Conservation (phyloP, 371 early-diverging fungal species). For the Nosema muscidifuracis region DNA sequence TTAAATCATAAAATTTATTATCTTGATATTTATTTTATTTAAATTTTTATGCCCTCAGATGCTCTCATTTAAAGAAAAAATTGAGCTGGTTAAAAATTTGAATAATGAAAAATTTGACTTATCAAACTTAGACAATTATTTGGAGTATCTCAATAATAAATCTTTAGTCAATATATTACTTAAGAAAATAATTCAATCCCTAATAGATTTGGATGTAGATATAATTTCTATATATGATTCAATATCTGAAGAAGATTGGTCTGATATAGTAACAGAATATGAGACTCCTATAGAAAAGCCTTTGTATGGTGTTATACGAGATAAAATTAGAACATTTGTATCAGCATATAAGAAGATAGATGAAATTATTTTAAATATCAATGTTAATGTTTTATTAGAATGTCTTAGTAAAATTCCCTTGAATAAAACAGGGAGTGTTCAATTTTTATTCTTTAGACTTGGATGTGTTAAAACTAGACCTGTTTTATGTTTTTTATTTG, state of each 20-base stretch:
- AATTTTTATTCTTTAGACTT: constrained; percentile 28
- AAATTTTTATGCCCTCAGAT: constrained; percentile 4
- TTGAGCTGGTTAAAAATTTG: neutral
- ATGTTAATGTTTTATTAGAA: constrained; percentile 13
- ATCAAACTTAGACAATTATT: constrained; percentile 4
- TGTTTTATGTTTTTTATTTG: constrained; percentile 27
- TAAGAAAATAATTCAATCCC: constrained; percentile 11
- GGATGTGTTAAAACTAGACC: neutral
- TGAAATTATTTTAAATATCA: constrained; percentile 8
- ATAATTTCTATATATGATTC: constrained; percentile 26
- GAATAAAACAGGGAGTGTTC: constrained; percentile 10
- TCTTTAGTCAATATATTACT: neutral
- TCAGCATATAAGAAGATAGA: constrained; percentile 14
- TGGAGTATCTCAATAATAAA: constrained; percentile 1
- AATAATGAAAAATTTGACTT: constrained; percentile 1
- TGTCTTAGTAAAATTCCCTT: constrained; percentile 1
- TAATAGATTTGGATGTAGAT: constrained; percentile 29
- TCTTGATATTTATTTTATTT: neutral
- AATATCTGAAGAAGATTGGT: constrained; percentile 30
- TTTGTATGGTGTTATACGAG: constrained; percentile 16
- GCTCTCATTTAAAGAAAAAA: constrained; percentile 12
- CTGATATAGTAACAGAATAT: constrained; percentile 20
- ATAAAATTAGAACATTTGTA: constrained; percentile 22
- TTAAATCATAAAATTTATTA: neutral
- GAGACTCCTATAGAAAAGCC: constrained; percentile 36